Evolutionary conservation across 1,284 basidiomycete species (phyloP), one percentile per base, ranked within the genome.

Genomic region (Papiliotrema laurentii): DNA sequence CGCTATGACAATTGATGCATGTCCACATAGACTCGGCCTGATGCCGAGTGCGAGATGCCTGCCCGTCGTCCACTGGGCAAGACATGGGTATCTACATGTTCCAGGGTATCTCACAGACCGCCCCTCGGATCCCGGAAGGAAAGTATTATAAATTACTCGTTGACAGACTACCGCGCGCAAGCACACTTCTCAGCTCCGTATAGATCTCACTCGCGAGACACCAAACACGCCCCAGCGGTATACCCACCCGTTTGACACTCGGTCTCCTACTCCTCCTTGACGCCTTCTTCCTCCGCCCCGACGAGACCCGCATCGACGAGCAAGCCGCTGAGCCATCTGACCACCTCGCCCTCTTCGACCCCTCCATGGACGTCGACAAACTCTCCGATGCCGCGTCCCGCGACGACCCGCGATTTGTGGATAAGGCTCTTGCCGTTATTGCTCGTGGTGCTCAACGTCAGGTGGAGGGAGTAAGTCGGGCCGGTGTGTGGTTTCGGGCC

Each of bases 371-470:
- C 54, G 46, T 72, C 68, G 22, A 72, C 53, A n/a, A 72, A 60
- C 43, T 68, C 64, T 5, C 68, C 68, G 3, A 72, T 59, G 5
- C 55, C 51, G 49, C 57, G 57, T 31, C 68, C 67, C 10, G 53
- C 54, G 7, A 66, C 59, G 16, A 68, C 56, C 26, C 64, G 54
- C 1, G 64, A 59, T 51, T 69, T 69, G 49, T 64, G 61, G 24
- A 72, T 60, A 21, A 70, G 55, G 24, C 54, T 59, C 54, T 72
- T 72, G 43, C 69, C 69, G 47, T 68, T 69, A 52, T 71, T 71
- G 30, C 59, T 61, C 19, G 69, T 71, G 1, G 64, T 69, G 2
- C 63, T 61, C 10, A 70, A 53, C 7, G 50, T 64, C 22, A 72
- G 55, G 33, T 63, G 58, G 16, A 72, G 49, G 30, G 61, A 51